These are phyloP conservation scores for Cystobasidiaceae sp. DNA, from an alignment of 1,284 basidiomycete species.

Conservation along the genomic window DNA sequence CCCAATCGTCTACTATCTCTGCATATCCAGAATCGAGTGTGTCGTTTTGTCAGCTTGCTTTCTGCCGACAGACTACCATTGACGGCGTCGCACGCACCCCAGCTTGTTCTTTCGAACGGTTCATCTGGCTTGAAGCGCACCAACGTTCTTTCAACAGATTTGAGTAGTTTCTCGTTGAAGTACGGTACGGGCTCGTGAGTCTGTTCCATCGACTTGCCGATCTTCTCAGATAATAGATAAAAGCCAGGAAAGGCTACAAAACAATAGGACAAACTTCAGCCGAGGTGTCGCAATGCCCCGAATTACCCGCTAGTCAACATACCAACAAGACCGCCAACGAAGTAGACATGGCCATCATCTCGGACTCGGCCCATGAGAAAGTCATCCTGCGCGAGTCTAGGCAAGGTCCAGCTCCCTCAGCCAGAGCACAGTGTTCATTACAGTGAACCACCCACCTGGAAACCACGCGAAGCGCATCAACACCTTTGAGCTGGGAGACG, in stretches of 20 bases:
- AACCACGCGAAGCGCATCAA: conserved; percentile 46
- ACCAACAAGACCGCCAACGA: conserved; percentile 49
- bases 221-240: conserved; percentile 49
- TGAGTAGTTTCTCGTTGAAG: conserved; percentile 50
- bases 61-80: too few relatives aligned
- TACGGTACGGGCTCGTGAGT: conserved; percentile 49
- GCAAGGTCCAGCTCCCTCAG: not conserved
- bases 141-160: conserved; percentile 50
- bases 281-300: too few relatives aligned
- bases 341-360: conserved; percentile 49
- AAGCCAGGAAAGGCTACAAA: conserved; percentile 43
- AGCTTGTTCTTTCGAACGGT: conserved; percentile 51
- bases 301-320: conserved; percentile 29
- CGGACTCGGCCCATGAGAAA: conserved; percentile 50
- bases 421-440: not conserved
- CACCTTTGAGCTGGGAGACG: conserved; percentile 37
- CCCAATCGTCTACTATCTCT: conserved; percentile 50
- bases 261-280: too few relatives aligned
- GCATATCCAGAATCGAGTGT: not conserved
- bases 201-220: conserved; percentile 47
- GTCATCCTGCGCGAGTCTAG: conserved; percentile 49
- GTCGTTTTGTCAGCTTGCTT: too few relatives aligned
- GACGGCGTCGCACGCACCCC: conserved; percentile 37
- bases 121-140: conserved; percentile 48
- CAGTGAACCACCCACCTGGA: conserved; percentile 37